These are phyloP conservation scores for Rhodofomes roseus DNA, from an alignment of 1,284 basidiomycete species.

Conservation along the genomic window DNA sequence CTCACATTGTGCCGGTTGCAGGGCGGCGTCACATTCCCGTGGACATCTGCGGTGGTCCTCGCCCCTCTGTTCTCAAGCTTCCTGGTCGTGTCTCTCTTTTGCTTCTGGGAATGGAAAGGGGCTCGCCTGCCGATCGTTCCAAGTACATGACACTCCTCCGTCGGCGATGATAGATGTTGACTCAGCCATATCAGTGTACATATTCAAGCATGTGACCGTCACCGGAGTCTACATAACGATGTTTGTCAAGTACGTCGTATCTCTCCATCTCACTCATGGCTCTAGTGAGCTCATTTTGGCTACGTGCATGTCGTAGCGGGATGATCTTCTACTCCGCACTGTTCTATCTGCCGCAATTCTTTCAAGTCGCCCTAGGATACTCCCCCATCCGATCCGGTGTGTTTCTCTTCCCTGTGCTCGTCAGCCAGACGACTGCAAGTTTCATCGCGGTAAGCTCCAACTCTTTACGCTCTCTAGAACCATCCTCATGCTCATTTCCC, in stretches of 20 bases:
- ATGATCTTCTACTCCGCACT: conserved; percentile 59
- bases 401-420: conserved; percentile 61
- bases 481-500: too few relatives aligned
- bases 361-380: conserved; percentile 67
- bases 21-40: conserved; percentile 70
- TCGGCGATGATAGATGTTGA: too few relatives aligned
- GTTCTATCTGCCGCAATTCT: conserved; percentile 72
- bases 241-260: conserved; percentile 52
- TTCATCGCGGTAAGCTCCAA: conserved; percentile 44
- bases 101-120: conserved; percentile 71
- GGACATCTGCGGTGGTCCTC: conserved; percentile 61
- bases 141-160: conserved; percentile 34
- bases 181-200: conserved; percentile 45
- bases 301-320: conserved; percentile 31
- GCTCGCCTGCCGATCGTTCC: conserved; percentile 68
- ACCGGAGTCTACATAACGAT: conserved; percentile 65
- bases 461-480: background rate
- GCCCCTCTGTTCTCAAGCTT: conserved; percentile 58
- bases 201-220: conserved; percentile 71
- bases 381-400: conserved; percentile 59
- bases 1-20: conserved; percentile 17
- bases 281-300: background rate
- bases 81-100: conserved; percentile 53
- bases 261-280: background rate
- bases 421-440: conserved; percentile 57